These are phyloP conservation scores for Trichopus zeylanicus DNA, from an alignment of 116 monocot genomes.

Conservation along the genomic window DNA sequence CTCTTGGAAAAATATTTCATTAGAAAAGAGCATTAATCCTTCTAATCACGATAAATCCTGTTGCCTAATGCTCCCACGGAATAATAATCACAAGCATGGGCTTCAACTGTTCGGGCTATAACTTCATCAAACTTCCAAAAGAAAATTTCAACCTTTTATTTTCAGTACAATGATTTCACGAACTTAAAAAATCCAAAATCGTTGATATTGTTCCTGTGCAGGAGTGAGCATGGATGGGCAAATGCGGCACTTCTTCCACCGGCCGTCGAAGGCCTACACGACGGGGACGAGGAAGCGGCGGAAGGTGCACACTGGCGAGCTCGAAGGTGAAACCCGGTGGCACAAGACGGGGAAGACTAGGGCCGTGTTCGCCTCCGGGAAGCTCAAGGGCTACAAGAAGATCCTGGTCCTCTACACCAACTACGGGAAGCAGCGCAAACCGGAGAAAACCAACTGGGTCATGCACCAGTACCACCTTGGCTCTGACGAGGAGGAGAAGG, in stretches of 20 bases:
- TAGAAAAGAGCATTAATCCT: too few species aligned
- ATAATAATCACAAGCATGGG: too few species aligned
- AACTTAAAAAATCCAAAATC: background rate
- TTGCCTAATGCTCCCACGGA: too few species aligned
- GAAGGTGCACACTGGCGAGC: slow-evolving; percentile 49
- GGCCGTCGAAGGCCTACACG: slow-evolving; percentile 92
- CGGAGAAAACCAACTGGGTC: slow-evolving; percentile 96
- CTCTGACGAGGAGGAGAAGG: slow-evolving; percentile 77
- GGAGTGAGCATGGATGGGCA: slow-evolving; percentile 70
- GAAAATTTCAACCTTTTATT: too few species aligned
- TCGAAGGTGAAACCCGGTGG: slow-evolving; percentile 75
- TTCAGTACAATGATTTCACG: background rate
- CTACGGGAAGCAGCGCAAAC: slow-evolving; percentile 77
- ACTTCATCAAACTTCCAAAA: too few species aligned
- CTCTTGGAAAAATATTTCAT: too few species aligned
- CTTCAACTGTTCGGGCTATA: too few species aligned
- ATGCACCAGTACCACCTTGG: slow-evolving; percentile 98
- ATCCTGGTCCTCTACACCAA: slow-evolving; percentile 92
- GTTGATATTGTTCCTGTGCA: too few species aligned
- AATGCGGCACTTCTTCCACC: slow-evolving; percentile 87
- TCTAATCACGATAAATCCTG: too few species aligned
- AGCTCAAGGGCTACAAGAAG: slow-evolving; percentile 65
- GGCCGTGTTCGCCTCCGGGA: slow-evolving; percentile 33
- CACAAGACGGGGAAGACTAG: slow-evolving; percentile 89
- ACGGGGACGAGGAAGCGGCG: slow-evolving; percentile 80